Percentiles rank a stretch among this genome's conserved stretches.
Evolutionary conservation across 2,329 filamentous ascomycete genomes (phyloP).

Genomic region (Fusarium sp.): DNA sequence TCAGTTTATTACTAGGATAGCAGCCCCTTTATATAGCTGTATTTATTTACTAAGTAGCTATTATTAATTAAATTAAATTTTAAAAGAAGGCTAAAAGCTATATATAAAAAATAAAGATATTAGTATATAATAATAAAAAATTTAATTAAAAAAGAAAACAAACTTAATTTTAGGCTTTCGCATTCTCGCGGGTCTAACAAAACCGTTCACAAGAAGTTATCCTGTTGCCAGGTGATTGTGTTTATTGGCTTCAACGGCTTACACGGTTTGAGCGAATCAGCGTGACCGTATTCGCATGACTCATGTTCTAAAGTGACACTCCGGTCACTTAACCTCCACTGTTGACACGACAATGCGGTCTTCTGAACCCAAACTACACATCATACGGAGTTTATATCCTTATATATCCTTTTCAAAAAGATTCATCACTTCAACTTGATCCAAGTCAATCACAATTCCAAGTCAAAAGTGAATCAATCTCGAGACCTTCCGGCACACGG

Average conservation of each 20-base stretch:
- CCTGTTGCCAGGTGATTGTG: neutral
- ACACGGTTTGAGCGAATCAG: neutral
- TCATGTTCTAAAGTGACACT: neutral
- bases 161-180: neutral
- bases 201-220: neutral
- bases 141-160: too few species aligned
- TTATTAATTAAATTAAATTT: too few species aligned
- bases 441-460: neutral
- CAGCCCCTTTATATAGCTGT: too few species aligned
- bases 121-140: too few species aligned
- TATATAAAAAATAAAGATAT: too few species aligned
- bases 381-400: neutral
- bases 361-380: neutral
- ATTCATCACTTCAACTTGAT: neutral
- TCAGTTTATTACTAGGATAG: too few species aligned
- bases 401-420: accelerated
- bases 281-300: neutral
- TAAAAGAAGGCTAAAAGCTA: too few species aligned
- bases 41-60: too few species aligned
- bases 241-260: neutral
- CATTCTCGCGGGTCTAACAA: neutral
- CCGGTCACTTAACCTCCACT: neutral
- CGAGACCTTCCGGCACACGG: neutral
- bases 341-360: neutral
- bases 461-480: neutral